These are phyloP conservation scores for Beauveria medogensis DNA, from an alignment of 2,329 filamentous ascomycete genomes.

Conservation along the genomic window DNA sequence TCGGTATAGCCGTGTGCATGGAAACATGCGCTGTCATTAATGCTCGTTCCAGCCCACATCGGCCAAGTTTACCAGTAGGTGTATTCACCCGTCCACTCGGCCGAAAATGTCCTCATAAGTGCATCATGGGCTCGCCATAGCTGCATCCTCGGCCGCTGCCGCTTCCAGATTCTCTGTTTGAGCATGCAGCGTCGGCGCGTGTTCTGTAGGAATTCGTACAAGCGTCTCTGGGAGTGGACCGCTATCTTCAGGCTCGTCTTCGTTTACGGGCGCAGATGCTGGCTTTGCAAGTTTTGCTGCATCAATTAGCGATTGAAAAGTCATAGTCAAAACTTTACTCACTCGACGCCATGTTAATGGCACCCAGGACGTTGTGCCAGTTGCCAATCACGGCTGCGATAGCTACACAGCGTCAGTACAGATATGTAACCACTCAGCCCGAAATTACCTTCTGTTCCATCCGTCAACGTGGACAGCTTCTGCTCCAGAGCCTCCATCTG, in stretches of 20 bases:
- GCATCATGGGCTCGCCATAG: slow-evolving; percentile 12
- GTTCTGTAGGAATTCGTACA: slow-evolving; percentile 77
- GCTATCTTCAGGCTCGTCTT: slow-evolving; percentile 30
- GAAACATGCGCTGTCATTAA: background rate
- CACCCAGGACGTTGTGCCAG: slow-evolving; percentile 79
- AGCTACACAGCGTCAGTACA: slow-evolving; percentile 39
- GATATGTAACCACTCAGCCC: slow-evolving; percentile 10
- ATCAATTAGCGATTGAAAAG: background rate
- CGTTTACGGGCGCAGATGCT: slow-evolving; percentile 28
- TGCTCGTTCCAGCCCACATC: background rate
- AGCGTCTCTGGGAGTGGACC: slow-evolving; percentile 68
- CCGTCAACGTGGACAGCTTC: slow-evolving; percentile 67
- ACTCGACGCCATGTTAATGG: slow-evolving; percentile 83
- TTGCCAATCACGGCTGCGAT: slow-evolving; percentile 80
- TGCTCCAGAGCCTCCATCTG: slow-evolving; percentile 79
- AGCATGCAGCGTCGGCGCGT: slow-evolving; percentile 56
- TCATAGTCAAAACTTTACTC: slow-evolving; percentile 24
- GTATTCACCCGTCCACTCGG: background rate
- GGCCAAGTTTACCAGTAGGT: background rate
- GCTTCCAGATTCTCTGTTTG: slow-evolving; percentile 46
- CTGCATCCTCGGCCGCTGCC: slow-evolving; percentile 31
- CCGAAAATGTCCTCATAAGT: too few relatives aligned
- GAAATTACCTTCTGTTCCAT: slow-evolving; percentile 67
- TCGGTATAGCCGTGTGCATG: background rate
- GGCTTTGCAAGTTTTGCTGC: slow-evolving; percentile 63